Evolutionary conservation across 495 filamentous ascomycete species (phyloP).

Genomic region (Gamarada debralockiae): DNA sequence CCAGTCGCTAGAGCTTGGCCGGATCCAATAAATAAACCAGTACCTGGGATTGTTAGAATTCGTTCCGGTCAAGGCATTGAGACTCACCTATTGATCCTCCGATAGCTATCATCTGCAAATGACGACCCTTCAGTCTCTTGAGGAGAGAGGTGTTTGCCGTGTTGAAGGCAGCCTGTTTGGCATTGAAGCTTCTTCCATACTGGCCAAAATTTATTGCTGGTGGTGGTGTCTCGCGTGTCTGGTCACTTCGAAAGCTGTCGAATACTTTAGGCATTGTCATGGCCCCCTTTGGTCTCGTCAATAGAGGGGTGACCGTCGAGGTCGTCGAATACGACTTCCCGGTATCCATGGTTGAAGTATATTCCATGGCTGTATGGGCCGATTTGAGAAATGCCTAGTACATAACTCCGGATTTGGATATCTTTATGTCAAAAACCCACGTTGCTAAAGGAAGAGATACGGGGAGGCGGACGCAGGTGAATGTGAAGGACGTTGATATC

Average conservation of each 20-base stretch:
- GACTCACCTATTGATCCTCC: conserved; percentile 84
- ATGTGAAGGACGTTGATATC: not conserved
- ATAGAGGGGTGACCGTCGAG: conserved; percentile 15
- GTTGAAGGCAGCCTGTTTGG: conserved; percentile 68
- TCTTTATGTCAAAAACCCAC: not conserved
- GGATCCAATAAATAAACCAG: conserved; percentile 87
- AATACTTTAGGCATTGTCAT: conserved; percentile 15
- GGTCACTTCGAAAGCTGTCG: conserved; percentile 21
- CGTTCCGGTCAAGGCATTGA: conserved; percentile 28
- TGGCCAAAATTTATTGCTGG: conserved; percentile 2
- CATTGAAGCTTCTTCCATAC: conserved; percentile 50
- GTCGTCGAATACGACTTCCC: conserved; percentile 14
- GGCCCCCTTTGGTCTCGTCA: conserved; percentile 12
- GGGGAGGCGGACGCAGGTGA: not conserved
- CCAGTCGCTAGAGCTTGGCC: conserved; percentile 73
- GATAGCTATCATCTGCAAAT: conserved; percentile 97
- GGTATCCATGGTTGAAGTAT: conserved; percentile 15
- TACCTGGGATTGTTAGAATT: conserved; percentile 48
- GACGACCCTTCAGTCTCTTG: conserved; percentile 73
- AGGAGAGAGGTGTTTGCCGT: conserved; percentile 76
- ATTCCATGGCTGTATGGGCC: conserved; percentile 2
- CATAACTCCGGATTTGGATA: not conserved
- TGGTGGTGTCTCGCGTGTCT: not conserved
- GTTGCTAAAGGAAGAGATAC: not conserved
- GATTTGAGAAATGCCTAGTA: not conserved